phyloP scores from a whole-genome alignment of 495 filamentous ascomycete species.

The Annulohypoxylon stygium region DNA sequence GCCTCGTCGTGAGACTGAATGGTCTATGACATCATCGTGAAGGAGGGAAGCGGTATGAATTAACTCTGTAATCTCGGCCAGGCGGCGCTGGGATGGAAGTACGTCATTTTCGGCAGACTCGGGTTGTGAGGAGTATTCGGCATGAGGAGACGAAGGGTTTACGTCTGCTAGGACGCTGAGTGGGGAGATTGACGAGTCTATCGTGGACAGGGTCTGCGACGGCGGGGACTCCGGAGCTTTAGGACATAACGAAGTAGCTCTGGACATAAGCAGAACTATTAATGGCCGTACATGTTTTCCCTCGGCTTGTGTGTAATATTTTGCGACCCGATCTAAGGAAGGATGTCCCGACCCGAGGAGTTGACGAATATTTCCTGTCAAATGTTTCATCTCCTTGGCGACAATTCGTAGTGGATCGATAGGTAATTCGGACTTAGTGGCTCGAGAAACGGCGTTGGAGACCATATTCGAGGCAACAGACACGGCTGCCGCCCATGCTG shows the following conservation, averaged over 20 bases:
- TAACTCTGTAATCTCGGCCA: conserved; percentile 96
- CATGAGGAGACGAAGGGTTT: conserved; percentile 75
- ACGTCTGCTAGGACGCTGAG: conserved; percentile 79
- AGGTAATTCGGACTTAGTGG: conserved; percentile 68
- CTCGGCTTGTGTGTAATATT: conserved; percentile 97
- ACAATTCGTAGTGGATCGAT: conserved; percentile 84
- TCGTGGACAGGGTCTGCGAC: conserved; percentile 56
- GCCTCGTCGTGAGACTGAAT: conserved; percentile 83
- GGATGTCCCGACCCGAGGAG: conserved; percentile 93
- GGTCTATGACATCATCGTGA: conserved; percentile 98
- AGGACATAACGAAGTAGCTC: conserved; percentile 85
- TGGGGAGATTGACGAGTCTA: conserved; percentile 84
- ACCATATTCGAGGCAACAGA: conserved; percentile 84
- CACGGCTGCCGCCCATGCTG: conserved; percentile 71
- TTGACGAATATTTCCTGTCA: conserved; percentile 89
- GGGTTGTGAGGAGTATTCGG: conserved; percentile 62
- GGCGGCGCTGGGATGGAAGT: conserved; percentile 88
- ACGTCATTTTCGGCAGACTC: conserved; percentile 77
- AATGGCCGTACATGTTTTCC: conserved; percentile 97
- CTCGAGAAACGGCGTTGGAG: conserved; percentile 72
- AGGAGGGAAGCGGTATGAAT: conserved; percentile 97
- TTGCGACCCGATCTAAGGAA: conserved; percentile 91
- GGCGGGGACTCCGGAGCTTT: conserved; percentile 65
- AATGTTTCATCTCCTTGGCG: conserved; percentile 93
- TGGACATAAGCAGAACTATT: conserved; percentile 94